These are phyloP conservation scores for Neonectria neomacrospora DNA, from an alignment of 2,329 filamentous ascomycete species.

Conservation along the genomic window DNA sequence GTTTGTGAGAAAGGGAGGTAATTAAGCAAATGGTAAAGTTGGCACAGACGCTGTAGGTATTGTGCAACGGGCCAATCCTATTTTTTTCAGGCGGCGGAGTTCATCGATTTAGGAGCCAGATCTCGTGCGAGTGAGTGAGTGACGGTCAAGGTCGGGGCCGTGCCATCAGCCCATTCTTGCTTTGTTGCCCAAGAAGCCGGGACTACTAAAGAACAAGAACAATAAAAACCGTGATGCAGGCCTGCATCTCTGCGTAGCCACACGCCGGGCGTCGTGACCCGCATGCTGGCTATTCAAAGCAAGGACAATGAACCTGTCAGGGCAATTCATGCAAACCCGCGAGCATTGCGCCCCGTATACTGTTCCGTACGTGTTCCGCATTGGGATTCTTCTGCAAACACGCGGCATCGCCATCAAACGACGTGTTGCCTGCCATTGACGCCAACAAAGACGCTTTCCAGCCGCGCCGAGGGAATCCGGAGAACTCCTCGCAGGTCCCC, in stretches of 20 bases:
- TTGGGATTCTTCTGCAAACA: background rate
- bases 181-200: slow-evolving; percentile 17
- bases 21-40: slow-evolving; percentile 3
- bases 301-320: background rate
- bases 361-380: background rate
- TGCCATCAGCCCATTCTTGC: slow-evolving; percentile 36
- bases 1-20: slow-evolving; percentile 24
- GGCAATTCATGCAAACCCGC: background rate
- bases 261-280: background rate
- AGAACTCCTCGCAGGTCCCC: slow-evolving; percentile 36
- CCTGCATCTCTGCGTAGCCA: background rate
- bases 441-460: slow-evolving; percentile 17
- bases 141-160: slow-evolving; percentile 13
- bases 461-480: slow-evolving; percentile 34
- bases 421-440: slow-evolving; percentile 11
- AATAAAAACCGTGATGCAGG: background rate
- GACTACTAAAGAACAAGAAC: slow-evolving; percentile 20
- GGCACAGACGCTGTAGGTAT: background rate
- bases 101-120: slow-evolving; percentile 26
- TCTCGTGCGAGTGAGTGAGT: slow-evolving; percentile 37
- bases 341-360: background rate
- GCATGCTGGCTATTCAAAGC: background rate
- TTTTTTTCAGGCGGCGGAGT: slow-evolving; percentile 27
- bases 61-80: slow-evolving; percentile 20
- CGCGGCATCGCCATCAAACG: slow-evolving; percentile 9